Base-by-base conservation (phyloP, 768 basidiomycete species). In the Podaxis sp. region DNA sequence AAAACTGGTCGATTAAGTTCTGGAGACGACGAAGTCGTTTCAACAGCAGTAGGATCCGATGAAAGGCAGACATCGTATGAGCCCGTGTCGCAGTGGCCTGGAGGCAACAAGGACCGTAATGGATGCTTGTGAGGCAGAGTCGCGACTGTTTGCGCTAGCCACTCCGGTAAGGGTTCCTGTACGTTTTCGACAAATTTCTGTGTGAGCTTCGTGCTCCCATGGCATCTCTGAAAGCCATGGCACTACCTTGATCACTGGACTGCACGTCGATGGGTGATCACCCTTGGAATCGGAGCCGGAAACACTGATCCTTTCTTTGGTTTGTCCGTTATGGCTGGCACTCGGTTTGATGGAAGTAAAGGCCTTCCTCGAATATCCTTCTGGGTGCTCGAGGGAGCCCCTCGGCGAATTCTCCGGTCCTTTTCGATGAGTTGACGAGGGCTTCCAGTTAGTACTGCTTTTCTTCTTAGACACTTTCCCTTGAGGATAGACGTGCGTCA, bases 81-180 rank as follows among this genome's bases (percentile, higher is more conserved):
- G 50, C 48, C 33, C 5, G 53, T 38, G n/a, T 57, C 40, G 30
- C 22, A 36, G 15, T 46, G n/a, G 22, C 38, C 46, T 26, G 28
- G 65, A 12, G 77, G 77, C 26, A 80, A 65, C 24, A 85, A 75
- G 8, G 76, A 66, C 10, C 83, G 79, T 8, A 86, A 69, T 37
- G 84, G 84, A 68, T 87, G 80, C 36, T 75, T 72, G 15, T 73
- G 66, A 12, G 77, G 70, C 20, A 89, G 75, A 24, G 76, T 76
- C 51, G 75, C 76, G 56, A 90, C 80, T 3, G 86, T 85, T 41
- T 75, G 69, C 26, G 76, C 75, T 13, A 89, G 78, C 88, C 88
- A 90, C 26, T 70, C 67, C 3, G 88, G 88, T 24, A 88, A 73
- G 3, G 75, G 66, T 46, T 74, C 73, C 46, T 61, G 63, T 62